Percentiles rank a stretch among this genome's conserved stretches.
Conservation (phyloP, 2,329 filamentous ascomycete genomes). For the Pseudogymnoascus sp. region DNA sequence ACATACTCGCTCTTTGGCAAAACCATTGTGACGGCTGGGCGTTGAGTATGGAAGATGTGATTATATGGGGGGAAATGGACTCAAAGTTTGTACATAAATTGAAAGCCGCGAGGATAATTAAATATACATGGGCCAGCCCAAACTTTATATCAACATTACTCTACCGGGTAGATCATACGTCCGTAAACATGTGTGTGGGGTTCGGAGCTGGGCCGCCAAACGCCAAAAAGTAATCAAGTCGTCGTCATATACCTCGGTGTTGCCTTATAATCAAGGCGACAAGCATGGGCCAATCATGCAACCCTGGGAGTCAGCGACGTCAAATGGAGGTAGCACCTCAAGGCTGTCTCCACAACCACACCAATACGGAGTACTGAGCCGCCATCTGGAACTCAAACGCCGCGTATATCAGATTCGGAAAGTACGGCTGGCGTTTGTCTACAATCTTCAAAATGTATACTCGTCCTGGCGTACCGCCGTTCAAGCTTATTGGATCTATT, state of each 20-base stretch:
- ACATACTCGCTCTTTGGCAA: slow-evolving; percentile 67
- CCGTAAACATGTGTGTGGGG: slow-evolving; percentile 9
- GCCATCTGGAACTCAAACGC: background rate
- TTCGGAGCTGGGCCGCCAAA: background rate
- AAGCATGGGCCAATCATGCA: slow-evolving; percentile 2
- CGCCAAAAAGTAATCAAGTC: background rate
- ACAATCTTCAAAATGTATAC: background rate
- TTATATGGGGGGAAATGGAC: background rate
- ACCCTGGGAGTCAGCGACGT: slow-evolving; percentile 5
- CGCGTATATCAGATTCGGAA: background rate
- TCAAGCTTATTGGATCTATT: slow-evolving; percentile 90
- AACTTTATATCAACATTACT: background rate
- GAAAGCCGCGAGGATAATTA: background rate
- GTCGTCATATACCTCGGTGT: background rate
- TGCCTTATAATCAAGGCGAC: background rate
- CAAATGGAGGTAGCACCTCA: background rate
- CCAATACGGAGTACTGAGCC: slow-evolving; percentile 4
- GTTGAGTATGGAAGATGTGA: background rate
- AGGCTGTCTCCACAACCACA: slow-evolving; percentile 3
- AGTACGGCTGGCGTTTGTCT: background rate
- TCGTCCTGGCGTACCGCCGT: slow-evolving; percentile 41
- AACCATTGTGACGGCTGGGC: slow-evolving; percentile 44
- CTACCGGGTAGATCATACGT: background rate
- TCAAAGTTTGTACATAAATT: background rate
- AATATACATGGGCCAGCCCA: background rate